Percentiles rank a stretch among this genome's conserved stretches.
phyloP scores from a whole-genome alignment of 2,329 filamentous ascomycete species.

The Chrysoporthe puriensis region DNA sequence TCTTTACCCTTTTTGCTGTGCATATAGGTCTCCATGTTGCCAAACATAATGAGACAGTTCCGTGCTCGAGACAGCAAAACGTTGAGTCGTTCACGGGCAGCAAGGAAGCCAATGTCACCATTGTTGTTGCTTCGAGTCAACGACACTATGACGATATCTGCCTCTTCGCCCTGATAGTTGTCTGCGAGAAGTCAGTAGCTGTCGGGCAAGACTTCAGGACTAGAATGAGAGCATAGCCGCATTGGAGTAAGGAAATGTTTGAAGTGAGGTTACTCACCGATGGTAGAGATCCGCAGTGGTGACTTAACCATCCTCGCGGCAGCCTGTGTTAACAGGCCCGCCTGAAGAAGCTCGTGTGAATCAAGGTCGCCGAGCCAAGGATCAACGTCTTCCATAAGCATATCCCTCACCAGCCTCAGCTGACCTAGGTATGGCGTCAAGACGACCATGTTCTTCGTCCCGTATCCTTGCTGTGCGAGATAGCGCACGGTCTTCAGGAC shows the following conservation, averaged over 20 bases:
- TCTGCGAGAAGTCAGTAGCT: constrained; percentile 48
- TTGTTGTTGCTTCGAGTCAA: constrained; percentile 67
- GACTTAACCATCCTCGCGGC: constrained; percentile 55
- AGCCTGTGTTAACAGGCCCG: constrained; percentile 62
- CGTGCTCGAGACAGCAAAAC: constrained; percentile 71
- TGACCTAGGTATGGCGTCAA: constrained; percentile 76
- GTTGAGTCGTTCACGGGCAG: constrained; percentile 67
- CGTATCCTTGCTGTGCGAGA: constrained; percentile 72
- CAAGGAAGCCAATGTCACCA: constrained; percentile 73
- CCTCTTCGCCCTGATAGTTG: constrained; percentile 80
- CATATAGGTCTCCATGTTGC: constrained; percentile 70
- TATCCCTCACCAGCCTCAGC: constrained; percentile 58
- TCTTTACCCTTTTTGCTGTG: constrained; percentile 58
- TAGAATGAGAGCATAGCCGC: not conserved
- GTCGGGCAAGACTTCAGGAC: not conserved
- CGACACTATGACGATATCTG: constrained; percentile 70
- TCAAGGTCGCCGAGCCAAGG: constrained; percentile 72
- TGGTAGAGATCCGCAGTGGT: constrained; percentile 66
- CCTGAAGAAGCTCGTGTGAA: constrained; percentile 61
- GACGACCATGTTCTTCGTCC: constrained; percentile 66
- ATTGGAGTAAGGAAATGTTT: not conserved
- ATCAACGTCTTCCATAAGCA: constrained; percentile 61
- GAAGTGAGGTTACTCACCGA: constrained; percentile 53
- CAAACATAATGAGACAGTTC: constrained; percentile 68
- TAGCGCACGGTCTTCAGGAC: constrained; percentile 68